Base-by-base conservation (phyloP, 164 flowering plant species). In the Dillenia suffruticosa region DNA sequence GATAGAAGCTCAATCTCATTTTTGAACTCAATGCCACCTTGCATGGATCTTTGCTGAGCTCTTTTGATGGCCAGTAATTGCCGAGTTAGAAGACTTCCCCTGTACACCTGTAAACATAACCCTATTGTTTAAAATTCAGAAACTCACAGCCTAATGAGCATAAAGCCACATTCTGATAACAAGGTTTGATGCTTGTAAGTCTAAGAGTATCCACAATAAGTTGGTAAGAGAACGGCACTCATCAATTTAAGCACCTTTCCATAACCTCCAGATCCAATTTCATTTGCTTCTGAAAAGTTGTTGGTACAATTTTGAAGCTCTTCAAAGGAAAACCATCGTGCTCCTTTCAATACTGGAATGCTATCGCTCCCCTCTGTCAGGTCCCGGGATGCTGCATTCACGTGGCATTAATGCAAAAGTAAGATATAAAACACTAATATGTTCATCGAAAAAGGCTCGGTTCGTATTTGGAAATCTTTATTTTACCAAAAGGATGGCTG, bases 241-340 rank as follows among this genome's bases (percentile, higher is more conserved):
- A 54, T 26, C 32, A 15, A 11, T 43, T 32, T 32, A 32, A 32
- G 40, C 46, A 76, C 89, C 87, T 77, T 84, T 52, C 88, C 88
- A 75, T 79, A 84, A 9, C 89, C 89, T 44, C 92, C 92, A 1
- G 79, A 72, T 63, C 92, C 96, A 68, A 89, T 68, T 26, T 70
- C 71, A 70, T 80, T 82, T 68, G 70, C 56, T 49, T 84, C 86
- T 48, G 87, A 80, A 62, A 89, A 89, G 58, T 78, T 83, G 57
- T 77, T 73, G 55, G 92, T 82, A 70, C 62, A 70, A 63, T 74
- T 83, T 64, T 77, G 82, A 10, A 86, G 71, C 68, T 86, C 96
- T 48, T 83, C 83, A 49, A 75, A 82, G 26, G 86, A 72, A 74
- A 84, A 86, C 75, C 67, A 44, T 70, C 79, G 82, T 9, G 86